These are phyloP conservation scores for Thalassiosira hispida DNA, from an alignment of 352 stramenopile genomes.

Conservation along the genomic window DNA sequence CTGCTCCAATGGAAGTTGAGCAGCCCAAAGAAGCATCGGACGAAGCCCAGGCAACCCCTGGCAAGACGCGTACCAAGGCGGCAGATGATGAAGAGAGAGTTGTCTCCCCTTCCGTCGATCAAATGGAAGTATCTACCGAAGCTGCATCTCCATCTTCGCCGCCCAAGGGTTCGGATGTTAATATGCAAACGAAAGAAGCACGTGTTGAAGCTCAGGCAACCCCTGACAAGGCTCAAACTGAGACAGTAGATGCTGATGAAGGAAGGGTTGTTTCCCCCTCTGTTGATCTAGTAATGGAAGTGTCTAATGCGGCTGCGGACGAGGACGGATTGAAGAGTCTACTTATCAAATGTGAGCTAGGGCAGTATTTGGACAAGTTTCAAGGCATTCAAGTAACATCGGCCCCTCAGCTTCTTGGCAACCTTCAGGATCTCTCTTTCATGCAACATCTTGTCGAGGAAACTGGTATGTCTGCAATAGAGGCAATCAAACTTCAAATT, in stretches of 20 bases:
- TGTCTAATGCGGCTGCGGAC: not conserved
- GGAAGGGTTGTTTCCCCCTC: not conserved
- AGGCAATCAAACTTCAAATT: slow-evolving; percentile 11
- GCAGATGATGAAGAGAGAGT: not conserved
- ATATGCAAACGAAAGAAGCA: not conserved
- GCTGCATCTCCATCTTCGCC: too few relatives aligned
- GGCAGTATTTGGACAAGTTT: not conserved
- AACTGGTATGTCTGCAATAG: not conserved
- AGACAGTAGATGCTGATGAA: not conserved
- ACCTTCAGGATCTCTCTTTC: slow-evolving; percentile 1
- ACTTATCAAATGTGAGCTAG: not conserved
- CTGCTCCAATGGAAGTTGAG: not conserved
- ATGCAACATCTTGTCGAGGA: not conserved
- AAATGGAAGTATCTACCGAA: too few relatives aligned
- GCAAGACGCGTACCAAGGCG: not conserved
- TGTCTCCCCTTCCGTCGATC: not conserved
- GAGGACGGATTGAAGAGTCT: slow-evolving; percentile 3
- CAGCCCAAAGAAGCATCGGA: not conserved
- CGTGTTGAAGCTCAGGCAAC: not conserved
- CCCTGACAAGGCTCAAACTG: not conserved
- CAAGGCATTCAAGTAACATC: not conserved
- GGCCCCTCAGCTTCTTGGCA: not conserved
- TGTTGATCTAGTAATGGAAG: not conserved
- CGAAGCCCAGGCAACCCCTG: not conserved
- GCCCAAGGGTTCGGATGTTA: too few relatives aligned